Conservation (phyloP, 768 basidiomycete species). For the Amanita jacksonii region DNA sequence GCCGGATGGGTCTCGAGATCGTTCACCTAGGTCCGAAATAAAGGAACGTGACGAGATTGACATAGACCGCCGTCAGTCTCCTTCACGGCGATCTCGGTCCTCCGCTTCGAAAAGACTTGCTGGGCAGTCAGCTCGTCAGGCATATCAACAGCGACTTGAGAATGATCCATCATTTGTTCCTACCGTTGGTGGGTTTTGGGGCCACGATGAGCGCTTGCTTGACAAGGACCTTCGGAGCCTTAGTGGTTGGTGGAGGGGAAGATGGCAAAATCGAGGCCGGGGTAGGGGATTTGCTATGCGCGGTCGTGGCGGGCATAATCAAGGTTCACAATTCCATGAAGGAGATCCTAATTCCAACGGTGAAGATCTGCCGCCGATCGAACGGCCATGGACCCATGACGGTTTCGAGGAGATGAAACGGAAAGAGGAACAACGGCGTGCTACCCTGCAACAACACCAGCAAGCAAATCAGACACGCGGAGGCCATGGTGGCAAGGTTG, state of each 20-base stretch:
- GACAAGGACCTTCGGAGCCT: constrained; percentile 75
- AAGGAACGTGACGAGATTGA: constrained; percentile 19
- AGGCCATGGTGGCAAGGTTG: constrained; percentile 38
- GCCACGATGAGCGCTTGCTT: constrained; percentile 84
- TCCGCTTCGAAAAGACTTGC: constrained; percentile 25
- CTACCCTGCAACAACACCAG: constrained; percentile 24
- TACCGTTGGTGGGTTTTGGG: constrained; percentile 89
- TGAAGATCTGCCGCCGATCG: constrained; percentile 45
- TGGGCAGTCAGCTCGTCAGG: constrained; percentile 68
- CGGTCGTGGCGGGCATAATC: constrained; percentile 39
- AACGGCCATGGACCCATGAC: constrained; percentile 75
- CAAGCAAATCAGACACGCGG: constrained; percentile 16
- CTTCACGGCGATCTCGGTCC: constrained; percentile 24
- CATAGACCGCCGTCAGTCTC: constrained; percentile 14
- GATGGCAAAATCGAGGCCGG: constrained; percentile 63
- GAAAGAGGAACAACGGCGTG: constrained; percentile 50
- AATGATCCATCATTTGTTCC: constrained; percentile 85
- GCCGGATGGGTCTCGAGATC: constrained; percentile 3
- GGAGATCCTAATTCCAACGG: constrained; percentile 13
- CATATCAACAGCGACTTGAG: constrained; percentile 76
- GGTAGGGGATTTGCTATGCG: constrained; percentile 44
- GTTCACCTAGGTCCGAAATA: constrained; percentile 2
- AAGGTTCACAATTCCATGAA: constrained; percentile 5
- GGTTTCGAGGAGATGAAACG: constrained; percentile 83
- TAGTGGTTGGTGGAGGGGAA: constrained; percentile 83